Percentiles rank a stretch among this genome's conserved stretches.
Conservation (phyloP, 2,329 filamentous ascomycete genomes). For the Fusarium lyarnte region DNA sequence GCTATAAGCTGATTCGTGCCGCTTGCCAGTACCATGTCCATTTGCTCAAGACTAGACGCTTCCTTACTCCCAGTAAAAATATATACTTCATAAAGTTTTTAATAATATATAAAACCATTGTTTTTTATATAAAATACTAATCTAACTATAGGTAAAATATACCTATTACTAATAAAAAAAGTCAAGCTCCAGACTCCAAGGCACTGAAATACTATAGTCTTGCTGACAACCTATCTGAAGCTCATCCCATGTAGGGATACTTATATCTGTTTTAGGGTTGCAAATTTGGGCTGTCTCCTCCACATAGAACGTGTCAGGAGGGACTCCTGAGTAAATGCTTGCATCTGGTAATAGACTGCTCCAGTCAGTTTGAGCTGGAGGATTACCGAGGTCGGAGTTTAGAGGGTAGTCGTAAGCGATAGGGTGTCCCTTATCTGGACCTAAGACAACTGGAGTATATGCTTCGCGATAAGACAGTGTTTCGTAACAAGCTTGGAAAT, state of each 20-base stretch:
- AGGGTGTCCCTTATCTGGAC: accelerated
- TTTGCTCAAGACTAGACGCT: no score
- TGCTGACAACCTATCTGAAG: not conserved
- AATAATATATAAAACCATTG: no score
- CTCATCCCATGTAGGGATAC: not conserved
- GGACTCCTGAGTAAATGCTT: accelerated
- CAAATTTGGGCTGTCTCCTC: not conserved
- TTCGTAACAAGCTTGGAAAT: accelerated
- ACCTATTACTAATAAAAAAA: no score
- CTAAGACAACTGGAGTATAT: not conserved
- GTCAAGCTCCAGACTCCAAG: not conserved
- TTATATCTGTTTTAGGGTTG: not conserved
- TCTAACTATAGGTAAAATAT: no score
- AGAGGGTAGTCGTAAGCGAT: not conserved
- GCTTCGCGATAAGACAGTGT: not conserved
- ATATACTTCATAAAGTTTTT: no score
- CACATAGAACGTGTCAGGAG: not conserved
- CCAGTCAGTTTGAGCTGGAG: not conserved
- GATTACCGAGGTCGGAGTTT: accelerated
- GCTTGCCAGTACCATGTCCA: no score
- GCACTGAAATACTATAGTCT: not conserved
- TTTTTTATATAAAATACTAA: no score
- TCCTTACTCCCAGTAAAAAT: no score
- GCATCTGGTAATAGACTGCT: no score
- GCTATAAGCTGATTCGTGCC: no score